Evolutionary conservation across 441 rosid genomes (phyloP), one percentile per base, ranked within the genome.

Genomic region (Adansonia rubrostipa): DNA sequence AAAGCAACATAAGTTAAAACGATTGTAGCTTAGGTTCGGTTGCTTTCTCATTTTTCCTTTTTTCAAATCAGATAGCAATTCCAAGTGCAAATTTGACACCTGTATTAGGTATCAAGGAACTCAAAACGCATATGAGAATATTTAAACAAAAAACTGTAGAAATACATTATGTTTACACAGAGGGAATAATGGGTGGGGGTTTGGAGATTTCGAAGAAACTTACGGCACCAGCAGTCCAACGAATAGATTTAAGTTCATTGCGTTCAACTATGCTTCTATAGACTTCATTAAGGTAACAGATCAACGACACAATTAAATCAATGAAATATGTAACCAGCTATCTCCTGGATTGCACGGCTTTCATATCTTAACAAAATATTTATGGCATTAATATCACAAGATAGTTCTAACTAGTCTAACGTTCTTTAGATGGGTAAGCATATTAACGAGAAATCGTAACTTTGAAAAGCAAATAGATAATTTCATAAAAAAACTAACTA

Each of bases 221-320:
- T 86, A 92, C 99, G 13, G 92, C 89, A 6, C 81, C 89, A 79
- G 90, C 86, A 42, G 98, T 83, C 99, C 98, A 96, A 56, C 86
- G 86, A 84, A 96, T 87, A 71, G 92, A 86, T 86, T 80, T 89
- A 70, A 96, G 88, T 81, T 87, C 97, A 65, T 61, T 76, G 45
- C 87, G 92, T 85, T 96, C 99, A 75, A 91, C 82, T 84, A 96
- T 86, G 87, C 93, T 85, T 89, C 99, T 93, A 78, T 17, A 48
- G 57, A 77, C 54, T 78, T 72, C 70, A 71, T 83, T 84, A 92
- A 93, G 92, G 48, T 60, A 3, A 74, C 76, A 68, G 69, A 42
- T 53, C 73, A 57, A 70, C 22, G 47, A 62, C 13, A 11, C 8
- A 50, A n/a, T 33, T 66, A 33, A 19, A 44, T 17, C 14, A 36